Conservation (phyloP, 176 grass and related monocot species). For the Miscanthus lutarioriparius region DNA sequence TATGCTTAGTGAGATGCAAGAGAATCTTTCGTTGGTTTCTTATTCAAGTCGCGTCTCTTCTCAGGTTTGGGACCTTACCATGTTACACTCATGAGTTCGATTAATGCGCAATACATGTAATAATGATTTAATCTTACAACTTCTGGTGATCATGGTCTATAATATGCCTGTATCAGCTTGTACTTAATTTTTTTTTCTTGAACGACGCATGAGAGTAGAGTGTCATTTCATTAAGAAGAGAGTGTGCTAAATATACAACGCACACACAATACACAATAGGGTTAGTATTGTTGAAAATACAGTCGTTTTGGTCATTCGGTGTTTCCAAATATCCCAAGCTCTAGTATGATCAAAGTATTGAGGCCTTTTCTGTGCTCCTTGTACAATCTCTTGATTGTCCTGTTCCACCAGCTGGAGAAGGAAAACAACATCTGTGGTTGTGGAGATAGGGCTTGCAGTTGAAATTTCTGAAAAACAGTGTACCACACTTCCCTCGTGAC, state of each 20-base stretch:
- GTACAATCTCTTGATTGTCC: background rate
- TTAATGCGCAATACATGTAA: background rate
- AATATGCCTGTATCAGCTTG: conserved; percentile 11
- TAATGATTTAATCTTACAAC: conserved; percentile 18
- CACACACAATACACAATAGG: background rate
- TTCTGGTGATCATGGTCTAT: conserved; percentile 15
- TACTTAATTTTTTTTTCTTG: background rate
- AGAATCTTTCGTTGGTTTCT: conserved; percentile 95
- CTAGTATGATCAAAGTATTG: background rate
- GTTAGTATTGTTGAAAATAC: background rate
- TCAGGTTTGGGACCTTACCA: conserved; percentile 59
- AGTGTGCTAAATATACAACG: background rate
- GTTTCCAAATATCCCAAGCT: no score
- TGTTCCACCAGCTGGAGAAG: background rate
- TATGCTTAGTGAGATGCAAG: conserved; percentile 96
- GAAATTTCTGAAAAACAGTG: background rate
- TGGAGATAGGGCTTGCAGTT: background rate
- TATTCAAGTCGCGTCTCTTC: conserved; percentile 95
- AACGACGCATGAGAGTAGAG: background rate
- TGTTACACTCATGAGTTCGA: conserved; percentile 9
- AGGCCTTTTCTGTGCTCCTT: background rate
- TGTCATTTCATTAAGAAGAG: background rate
- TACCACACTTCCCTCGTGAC: background rate
- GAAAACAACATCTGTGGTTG: background rate
- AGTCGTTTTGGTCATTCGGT: background rate